Conservation (phyloP, 2,329 filamentous ascomycete species). For the Penicillium fuscoglaucum region DNA sequence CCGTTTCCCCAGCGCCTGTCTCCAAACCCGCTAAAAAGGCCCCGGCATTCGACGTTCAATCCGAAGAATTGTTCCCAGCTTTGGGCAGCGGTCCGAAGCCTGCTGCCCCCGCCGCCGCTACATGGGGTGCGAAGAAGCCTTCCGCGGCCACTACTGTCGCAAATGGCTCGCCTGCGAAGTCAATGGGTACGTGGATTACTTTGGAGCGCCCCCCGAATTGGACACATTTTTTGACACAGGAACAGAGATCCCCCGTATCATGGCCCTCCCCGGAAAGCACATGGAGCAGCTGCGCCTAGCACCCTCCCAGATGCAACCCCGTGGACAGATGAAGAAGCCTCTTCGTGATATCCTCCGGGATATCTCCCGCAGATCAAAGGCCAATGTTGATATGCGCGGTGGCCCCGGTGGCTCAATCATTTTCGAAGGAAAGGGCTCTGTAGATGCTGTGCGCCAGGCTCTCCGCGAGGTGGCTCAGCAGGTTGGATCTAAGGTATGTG, state of each 20-base stretch:
- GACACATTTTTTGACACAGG: constrained; percentile 17
- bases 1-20: constrained; percentile 34
- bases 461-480: constrained; percentile 86
- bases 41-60: constrained; percentile 72
- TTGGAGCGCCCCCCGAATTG: constrained; percentile 27
- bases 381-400: constrained; percentile 74
- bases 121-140: constrained; percentile 71
- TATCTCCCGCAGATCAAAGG: constrained; percentile 88
- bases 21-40: constrained; percentile 47
- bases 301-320: constrained; percentile 73
- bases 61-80: constrained; percentile 90
- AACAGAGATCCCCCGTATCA: constrained; percentile 52
- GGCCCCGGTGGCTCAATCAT: constrained; percentile 71
- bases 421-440: constrained; percentile 82
- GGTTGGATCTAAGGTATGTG: constrained; percentile 76
- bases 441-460: constrained; percentile 80
- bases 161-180: constrained; percentile 48
- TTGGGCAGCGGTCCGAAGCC: constrained; percentile 72
- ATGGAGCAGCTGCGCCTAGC: constrained; percentile 74
- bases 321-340: constrained; percentile 77
- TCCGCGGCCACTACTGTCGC: constrained; percentile 39
- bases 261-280: constrained; percentile 80
- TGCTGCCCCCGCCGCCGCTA: constrained; percentile 61
- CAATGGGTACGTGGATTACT: constrained; percentile 60
- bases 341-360: constrained; percentile 83